phyloP scores from a whole-genome alignment of 805 yeast species.

The Metschnikowia bowlesiae region DNA sequence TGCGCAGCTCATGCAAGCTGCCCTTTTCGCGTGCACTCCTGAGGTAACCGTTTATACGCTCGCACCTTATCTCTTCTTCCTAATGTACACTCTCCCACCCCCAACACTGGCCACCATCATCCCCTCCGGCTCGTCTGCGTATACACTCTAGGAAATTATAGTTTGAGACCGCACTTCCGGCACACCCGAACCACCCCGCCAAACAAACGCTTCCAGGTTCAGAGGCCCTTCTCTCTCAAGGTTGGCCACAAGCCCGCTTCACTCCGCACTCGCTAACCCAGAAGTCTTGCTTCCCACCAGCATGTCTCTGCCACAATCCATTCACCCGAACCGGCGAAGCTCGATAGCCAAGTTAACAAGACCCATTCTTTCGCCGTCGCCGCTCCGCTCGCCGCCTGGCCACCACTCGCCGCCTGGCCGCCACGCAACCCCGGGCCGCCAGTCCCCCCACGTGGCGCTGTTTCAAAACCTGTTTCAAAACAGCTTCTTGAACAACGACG shows the following conservation, averaged over 20 bases:
- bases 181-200: too few relatives aligned
- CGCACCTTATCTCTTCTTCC: background rate
- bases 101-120: too few relatives aligned
- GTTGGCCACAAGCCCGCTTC: too few relatives aligned
- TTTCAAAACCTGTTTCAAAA: conserved; percentile 9
- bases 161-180: too few relatives aligned
- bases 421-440: conserved; percentile 7
- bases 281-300: too few relatives aligned
- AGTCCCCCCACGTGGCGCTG: conserved; percentile 1
- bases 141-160: too few relatives aligned
- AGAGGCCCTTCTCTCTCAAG: too few relatives aligned
- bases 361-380: conserved; percentile 8
- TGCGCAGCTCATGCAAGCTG: background rate
- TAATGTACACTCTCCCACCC: background rate
- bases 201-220: too few relatives aligned
- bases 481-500: conserved; percentile 12
- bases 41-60: background rate
- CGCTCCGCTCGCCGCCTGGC: conserved; percentile 8
- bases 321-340: conserved; percentile 9
- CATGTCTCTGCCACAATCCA: conserved; percentile 18
- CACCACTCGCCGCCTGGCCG: conserved; percentile 8
- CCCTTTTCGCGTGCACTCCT: background rate
- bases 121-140: too few relatives aligned
- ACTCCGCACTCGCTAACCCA: too few relatives aligned
- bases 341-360: conserved; percentile 16